phyloP scores from a whole-genome alignment of 345 rosid species.

The Citrus glauca region DNA sequence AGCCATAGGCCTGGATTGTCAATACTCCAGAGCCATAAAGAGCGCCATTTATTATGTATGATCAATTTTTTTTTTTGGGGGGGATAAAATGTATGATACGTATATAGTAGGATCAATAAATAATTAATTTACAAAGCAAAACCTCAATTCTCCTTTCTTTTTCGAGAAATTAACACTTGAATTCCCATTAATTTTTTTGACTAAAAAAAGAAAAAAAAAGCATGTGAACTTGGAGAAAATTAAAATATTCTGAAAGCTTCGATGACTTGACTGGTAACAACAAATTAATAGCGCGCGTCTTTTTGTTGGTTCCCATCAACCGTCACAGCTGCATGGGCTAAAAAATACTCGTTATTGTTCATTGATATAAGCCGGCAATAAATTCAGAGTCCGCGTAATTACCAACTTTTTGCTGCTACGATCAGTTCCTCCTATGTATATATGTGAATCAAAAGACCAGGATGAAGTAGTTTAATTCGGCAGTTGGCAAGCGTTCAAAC shows the following conservation, averaged over 20 bases:
- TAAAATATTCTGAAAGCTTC: too few relatives aligned
- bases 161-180: not conserved
- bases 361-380: not conserved
- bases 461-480: not conserved
- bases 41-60: not conserved
- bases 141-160: not conserved
- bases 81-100: not conserved
- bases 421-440: not conserved
- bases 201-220: not conserved
- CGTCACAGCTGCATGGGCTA: not conserved
- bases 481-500: not conserved
- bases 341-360: not conserved
- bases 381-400: not conserved
- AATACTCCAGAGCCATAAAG: not conserved
- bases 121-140: not conserved
- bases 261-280: not conserved
- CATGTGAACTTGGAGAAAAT: not conserved
- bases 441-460: not conserved
- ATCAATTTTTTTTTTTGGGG: not conserved
- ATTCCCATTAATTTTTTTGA: not conserved
- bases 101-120: not conserved
- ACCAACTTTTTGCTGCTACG: not conserved
- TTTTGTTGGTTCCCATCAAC: not conserved
- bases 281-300: not conserved
- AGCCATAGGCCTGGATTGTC: not conserved